A percentile compares a stretch with the other conserved stretches of the same genome.
These are phyloP conservation scores for Populus euphratica DNA, from an alignment of 345 rosid genomes.

Conservation along the genomic window DNA sequence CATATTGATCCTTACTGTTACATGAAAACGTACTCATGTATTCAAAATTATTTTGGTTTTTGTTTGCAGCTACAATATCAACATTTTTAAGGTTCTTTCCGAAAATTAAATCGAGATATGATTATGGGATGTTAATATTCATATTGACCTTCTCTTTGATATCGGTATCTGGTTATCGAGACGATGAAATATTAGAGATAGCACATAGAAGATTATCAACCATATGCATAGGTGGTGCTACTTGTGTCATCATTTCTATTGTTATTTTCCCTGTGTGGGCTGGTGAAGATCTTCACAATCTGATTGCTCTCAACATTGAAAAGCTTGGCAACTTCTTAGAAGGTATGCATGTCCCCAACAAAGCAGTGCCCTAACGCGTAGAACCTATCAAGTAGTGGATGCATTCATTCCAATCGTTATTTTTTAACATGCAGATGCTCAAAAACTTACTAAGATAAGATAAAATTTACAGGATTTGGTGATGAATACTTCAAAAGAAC, in stretches of 20 bases:
- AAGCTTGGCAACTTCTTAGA: constrained; percentile 26
- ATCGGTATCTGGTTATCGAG: constrained; percentile 30
- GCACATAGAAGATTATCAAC: constrained; percentile 26
- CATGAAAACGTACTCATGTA: not conserved
- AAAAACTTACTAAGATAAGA: not conserved
- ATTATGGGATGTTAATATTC: constrained; percentile 28
- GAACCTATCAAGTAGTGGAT: not conserved
- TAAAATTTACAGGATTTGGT: constrained; percentile 50
- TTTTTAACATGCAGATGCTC: not conserved
- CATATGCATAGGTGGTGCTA: constrained; percentile 22
- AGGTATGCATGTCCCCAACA: constrained; percentile 17
- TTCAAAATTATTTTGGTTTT: not conserved
- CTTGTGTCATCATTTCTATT: constrained; percentile 12
- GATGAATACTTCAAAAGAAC: constrained; percentile 37
- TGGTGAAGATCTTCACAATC: constrained; percentile 36
- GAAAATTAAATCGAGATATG: constrained; percentile 29
- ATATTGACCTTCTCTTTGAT: constrained; percentile 30
- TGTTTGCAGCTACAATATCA: constrained; percentile 20
- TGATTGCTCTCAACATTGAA: constrained; percentile 21
- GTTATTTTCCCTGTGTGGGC: constrained; percentile 33
- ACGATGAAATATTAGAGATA: constrained; percentile 20
- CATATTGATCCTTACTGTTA: not conserved
- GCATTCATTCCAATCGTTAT: not conserved
- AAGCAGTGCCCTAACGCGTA: not conserved
- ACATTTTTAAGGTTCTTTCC: constrained; percentile 35